Conservation (phyloP, 495 filamentous ascomycete genomes). For the Melanomma pulvis-pyrius region DNA sequence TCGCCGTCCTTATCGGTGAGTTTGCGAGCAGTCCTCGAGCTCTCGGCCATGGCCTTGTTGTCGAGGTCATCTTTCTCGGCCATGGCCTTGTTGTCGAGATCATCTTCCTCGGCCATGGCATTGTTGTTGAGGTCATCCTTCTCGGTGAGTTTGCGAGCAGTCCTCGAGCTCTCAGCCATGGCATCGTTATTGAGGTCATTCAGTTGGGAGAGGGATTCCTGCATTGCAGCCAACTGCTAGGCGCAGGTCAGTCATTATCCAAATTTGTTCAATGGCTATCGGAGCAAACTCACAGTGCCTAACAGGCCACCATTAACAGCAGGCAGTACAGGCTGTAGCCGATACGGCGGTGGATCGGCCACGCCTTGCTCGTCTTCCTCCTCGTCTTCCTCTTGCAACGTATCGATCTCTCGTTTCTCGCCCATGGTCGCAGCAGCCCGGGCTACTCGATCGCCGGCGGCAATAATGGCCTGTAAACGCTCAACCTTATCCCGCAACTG, state of each 20-base stretch:
- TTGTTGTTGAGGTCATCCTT: constrained; percentile 34
- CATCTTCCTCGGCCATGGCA: constrained; percentile 32
- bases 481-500: constrained; percentile 27
- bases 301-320: constrained; percentile 19
- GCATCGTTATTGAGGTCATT: constrained; percentile 37
- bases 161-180: constrained; percentile 35
- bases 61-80: constrained; percentile 35
- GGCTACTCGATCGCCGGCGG: constrained; percentile 35
- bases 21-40: constrained; percentile 29
- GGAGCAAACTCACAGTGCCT: constrained; percentile 31
- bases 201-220: constrained; percentile 33
- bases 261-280: not conserved
- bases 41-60: constrained; percentile 36
- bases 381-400: constrained; percentile 30
- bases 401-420: constrained; percentile 28
- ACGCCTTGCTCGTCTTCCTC: constrained; percentile 22
- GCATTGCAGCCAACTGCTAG: constrained; percentile 39
- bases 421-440: constrained; percentile 34
- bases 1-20: constrained; percentile 19
- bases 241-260: constrained; percentile 24
- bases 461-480: constrained; percentile 31
- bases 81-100: constrained; percentile 37
- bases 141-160: constrained; percentile 24
- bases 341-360: constrained; percentile 16
- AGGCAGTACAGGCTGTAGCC: constrained; percentile 2